phyloP scores from a whole-genome alignment of 225 moss, liverwort and hornwort genomes.

The Pleurozium schreberi region DNA sequence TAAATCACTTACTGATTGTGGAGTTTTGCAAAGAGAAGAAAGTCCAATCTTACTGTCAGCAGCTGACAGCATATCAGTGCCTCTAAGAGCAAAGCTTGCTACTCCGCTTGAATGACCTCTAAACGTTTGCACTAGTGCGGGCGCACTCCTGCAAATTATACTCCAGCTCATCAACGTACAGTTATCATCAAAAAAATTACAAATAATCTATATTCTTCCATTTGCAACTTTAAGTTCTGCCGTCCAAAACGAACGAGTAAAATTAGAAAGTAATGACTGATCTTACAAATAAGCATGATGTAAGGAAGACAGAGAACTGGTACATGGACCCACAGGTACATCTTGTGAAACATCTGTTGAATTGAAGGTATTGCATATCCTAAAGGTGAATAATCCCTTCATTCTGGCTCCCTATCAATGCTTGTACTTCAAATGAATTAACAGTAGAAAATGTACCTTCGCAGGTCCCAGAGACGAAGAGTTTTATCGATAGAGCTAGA shows the following conservation, averaged over 20 bases:
- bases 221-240: not conserved
- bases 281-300: not conserved
- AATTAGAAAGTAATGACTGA: not conserved
- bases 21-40: constrained; percentile 39
- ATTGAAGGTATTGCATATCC: not conserved
- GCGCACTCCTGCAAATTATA: constrained; percentile 30
- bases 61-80: constrained; percentile 60
- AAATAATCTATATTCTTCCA: not conserved
- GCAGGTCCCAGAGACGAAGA: constrained; percentile 69
- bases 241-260: not conserved
- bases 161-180: not conserved
- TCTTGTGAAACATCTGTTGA: not conserved
- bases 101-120: constrained; percentile 61
- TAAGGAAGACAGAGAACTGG: not conserved
- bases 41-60: constrained; percentile 71
- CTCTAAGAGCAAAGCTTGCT: constrained; percentile 55
- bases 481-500: constrained; percentile 72
- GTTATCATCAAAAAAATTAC: not conserved
- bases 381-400: not conserved
- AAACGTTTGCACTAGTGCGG: constrained; percentile 58
- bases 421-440: not conserved
- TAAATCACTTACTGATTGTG: constrained; percentile 11
- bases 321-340: not conserved
- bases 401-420: not conserved
- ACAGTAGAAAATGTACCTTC: constrained; percentile 37